Evolutionary conservation across 768 basidiomycete genomes (phyloP), one percentile per base, ranked within the genome.

Genomic region (Dacryopinax primogenitus): DNA sequence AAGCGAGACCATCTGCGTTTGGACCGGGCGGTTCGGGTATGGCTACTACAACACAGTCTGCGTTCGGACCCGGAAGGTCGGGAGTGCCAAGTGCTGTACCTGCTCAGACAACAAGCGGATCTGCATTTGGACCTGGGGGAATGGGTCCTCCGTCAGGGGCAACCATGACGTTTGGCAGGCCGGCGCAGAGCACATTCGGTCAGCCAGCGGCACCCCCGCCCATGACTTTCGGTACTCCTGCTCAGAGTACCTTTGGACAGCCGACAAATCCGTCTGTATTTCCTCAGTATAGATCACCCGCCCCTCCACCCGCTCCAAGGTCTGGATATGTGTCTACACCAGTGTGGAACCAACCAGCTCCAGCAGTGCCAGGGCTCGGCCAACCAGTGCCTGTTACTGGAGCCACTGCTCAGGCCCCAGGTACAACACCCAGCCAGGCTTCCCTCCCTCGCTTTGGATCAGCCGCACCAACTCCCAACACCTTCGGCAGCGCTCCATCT

Each of bases 141-240:
- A 58, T 58, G 51, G 51, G 51, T 4, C 51, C 51, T 3, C 51
- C 51, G 4, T 58, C 51, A 3, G 11, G 13, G 9, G 51, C 51
- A 58, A 28, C 51, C 26, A 58, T 58, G 51, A 58, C 51, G 9
- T 58, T 58, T 21, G 51, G 51, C 51, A 58, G 18, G 30, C 51
- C 51, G 13, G 51, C 51, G 26, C 51, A 58, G 26, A 58, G 51
- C 26, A 58, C 51, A 13, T 58, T 58, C 51, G 51, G 51, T 9
- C 51, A 58, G 21, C 51, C 51, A 9, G 13, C 12, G 18, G 51
- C 51, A 13, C 51, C 11, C 26, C 26, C 51, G 18, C 26, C 51
- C 3, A 58, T 58, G 51, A 30, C 51, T 7, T 58, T 58, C 26
- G 51, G 51, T 58, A 30, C 51, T 13, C 51, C 51, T 3, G 51